Percentiles rank a stretch among this genome's conserved stretches.
Conservation (phyloP, 2,329 filamentous ascomycete species). For the Ceratocystis lukuohia region DNA sequence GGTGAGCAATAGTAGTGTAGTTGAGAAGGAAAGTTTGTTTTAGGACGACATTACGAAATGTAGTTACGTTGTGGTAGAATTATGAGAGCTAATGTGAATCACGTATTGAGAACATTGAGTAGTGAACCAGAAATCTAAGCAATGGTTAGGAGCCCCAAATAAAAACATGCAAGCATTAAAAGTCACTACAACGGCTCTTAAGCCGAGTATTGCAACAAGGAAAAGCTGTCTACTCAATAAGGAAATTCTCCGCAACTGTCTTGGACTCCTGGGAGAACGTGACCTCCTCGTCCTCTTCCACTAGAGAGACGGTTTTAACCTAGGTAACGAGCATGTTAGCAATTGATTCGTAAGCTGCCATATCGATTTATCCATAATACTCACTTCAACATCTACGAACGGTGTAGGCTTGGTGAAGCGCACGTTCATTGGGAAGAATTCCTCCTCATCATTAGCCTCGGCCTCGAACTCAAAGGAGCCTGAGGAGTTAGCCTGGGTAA, state of each 20-base stretch:
- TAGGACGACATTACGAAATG: neutral
- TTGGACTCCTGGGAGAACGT: conserved; percentile 73
- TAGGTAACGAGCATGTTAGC: conserved; percentile 12
- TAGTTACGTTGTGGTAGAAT: too few species aligned
- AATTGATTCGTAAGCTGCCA: neutral
- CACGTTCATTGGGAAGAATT: conserved; percentile 96
- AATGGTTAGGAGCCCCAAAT: neutral
- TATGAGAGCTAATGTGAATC: too few species aligned
- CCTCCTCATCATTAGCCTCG: conserved; percentile 70
- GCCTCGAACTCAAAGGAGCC: conserved; percentile 95
- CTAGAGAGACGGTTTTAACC: conserved; percentile 56
- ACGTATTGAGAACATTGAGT: too few species aligned
- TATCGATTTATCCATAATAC: neutral
- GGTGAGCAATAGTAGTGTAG: conserved; percentile 24
- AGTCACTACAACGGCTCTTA: neutral
- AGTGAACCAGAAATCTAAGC: too few species aligned
- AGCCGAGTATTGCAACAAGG: neutral
- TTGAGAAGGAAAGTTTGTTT: too few species aligned
- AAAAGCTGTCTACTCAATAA: conserved; percentile 49
- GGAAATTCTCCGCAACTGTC: conserved; percentile 60
- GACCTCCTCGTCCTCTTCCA: conserved; percentile 66
- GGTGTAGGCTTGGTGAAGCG: conserved; percentile 75
- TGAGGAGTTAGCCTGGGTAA: conserved; percentile 67
- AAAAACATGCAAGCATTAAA: conserved; percentile 15
- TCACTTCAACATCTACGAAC: conserved; percentile 87